Evolutionary conservation across 257 asterid genomes (phyloP), one percentile per base, ranked within the genome.

Genomic region (Handroanthus guayacan): DNA sequence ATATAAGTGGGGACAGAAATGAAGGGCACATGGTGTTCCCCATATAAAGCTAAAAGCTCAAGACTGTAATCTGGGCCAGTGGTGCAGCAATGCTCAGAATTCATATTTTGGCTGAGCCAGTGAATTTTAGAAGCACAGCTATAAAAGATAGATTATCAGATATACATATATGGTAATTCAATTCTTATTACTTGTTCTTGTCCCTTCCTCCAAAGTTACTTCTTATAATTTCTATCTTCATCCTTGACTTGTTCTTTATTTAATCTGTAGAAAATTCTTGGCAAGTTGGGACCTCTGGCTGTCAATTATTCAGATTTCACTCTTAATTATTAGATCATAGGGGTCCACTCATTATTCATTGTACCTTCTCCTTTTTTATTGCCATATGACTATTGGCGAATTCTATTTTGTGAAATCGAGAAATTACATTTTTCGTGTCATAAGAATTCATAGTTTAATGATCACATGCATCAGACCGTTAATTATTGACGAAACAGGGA

Each of bases 11-110:
- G 69, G 45, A 41, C 52, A 64, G 69, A 67, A 67, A 45, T 45
- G 72, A 67, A 18, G 51, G 37, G 9, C 66, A 71, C 75, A 39
- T 71, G 39, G 54, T 50, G 62, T 12, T 50, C 74, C 12, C 74
- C 74, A 68, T 68, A 36, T 48, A 50, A 50, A 50, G 74, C 61
- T 69, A 69, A 69, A 25, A 51, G 63, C 63, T 69, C 50, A 36
- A 37, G 64, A 71, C 54, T 55, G 41, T 18, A 58, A 17, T 38
- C 11, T 31, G 60, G 60, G 16, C 43, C 9, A 5, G 25, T 12
- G 48, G 13, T 9, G 45, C 56, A 47, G 69, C 52, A 16, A 20
- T 5, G 69, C 31, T 37, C 11, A 6, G 7, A 64, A 39, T 39
- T 38, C 31, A 64, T 45, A 62, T 61, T 61, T 61, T 61, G 67